Evolutionary conservation across 2,329 filamentous ascomycete species (phyloP).

Genomic region (Canariomyces notabilis): DNA sequence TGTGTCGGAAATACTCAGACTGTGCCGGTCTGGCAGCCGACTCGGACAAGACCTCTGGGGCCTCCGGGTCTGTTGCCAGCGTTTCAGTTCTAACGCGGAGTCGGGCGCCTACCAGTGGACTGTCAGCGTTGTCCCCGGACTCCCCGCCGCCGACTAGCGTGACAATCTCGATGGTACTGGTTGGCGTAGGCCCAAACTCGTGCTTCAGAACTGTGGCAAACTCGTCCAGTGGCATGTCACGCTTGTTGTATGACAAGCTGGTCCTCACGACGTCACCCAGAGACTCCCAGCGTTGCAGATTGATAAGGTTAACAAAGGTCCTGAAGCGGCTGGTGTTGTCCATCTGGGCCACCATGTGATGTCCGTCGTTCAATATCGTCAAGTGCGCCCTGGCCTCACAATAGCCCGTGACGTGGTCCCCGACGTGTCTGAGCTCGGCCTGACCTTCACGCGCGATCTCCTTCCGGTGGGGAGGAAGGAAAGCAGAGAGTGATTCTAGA

Average conservation of each 20-base stretch:
- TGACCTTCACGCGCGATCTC: too few relatives aligned
- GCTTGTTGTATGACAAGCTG: conserved; percentile 14
- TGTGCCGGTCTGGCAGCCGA: conserved; percentile 1
- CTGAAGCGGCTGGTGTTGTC: conserved; percentile 16
- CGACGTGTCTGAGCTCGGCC: too few relatives aligned
- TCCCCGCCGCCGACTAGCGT: conserved; percentile 10
- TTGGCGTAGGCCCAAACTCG: conserved; percentile 11
- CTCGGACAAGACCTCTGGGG: neutral
- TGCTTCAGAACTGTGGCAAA: conserved; percentile 13
- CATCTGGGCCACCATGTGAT: conserved; percentile 8
- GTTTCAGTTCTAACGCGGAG: conserved; percentile 16
- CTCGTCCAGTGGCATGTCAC: conserved; percentile 14
- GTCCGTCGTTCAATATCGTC: conserved; percentile 7
- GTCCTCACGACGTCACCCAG: conserved; percentile 9
- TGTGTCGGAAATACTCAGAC: conserved; percentile 16
- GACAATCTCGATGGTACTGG: conserved; percentile 10
- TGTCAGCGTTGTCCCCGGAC: neutral
- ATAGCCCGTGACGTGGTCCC: too few relatives aligned
- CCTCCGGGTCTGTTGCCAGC: neutral
- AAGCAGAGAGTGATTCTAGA: too few relatives aligned
- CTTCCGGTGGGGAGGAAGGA: too few relatives aligned
- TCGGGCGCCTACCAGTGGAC: conserved; percentile 15
- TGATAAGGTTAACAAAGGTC: conserved; percentile 18
- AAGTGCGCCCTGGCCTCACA: too few relatives aligned
- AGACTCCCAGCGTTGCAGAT: conserved; percentile 15